phyloP scores from a whole-genome alignment of 2,329 filamentous ascomycete genomes.

The Sarocladiaceae sp. region DNA sequence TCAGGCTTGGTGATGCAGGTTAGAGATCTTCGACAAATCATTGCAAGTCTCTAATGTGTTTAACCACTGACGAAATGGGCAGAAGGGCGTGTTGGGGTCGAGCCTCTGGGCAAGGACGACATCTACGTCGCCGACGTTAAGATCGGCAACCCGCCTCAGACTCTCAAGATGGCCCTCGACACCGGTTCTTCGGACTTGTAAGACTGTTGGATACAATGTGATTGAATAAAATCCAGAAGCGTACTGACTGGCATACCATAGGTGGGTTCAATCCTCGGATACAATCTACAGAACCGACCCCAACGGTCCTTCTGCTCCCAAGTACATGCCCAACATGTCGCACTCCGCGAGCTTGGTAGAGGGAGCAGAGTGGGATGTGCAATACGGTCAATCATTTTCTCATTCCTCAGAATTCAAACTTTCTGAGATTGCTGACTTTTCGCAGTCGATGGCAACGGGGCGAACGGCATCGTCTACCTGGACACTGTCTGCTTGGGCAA shows the following conservation, averaged over 20 bases:
- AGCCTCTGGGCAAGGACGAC: slow-evolving; percentile 33
- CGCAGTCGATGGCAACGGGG: slow-evolving; percentile 37
- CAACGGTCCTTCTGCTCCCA: slow-evolving; percentile 29
- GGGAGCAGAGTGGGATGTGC: slow-evolving; percentile 41
- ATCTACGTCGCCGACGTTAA: slow-evolving; percentile 37
- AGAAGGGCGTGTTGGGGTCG: slow-evolving; percentile 28
- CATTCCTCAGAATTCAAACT: neutral
- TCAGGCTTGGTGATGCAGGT: slow-evolving; percentile 26
- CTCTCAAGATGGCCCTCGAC: slow-evolving; percentile 42
- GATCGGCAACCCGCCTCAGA: slow-evolving; percentile 42
- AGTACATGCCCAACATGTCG: slow-evolving; percentile 40
- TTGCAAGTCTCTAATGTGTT: neutral
- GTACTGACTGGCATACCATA: slow-evolving; percentile 16
- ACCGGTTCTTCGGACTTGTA: slow-evolving; percentile 56
- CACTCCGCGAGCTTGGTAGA: slow-evolving; percentile 33
- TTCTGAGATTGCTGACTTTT: neutral
- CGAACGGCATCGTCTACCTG: slow-evolving; percentile 41
- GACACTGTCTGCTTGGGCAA: slow-evolving; percentile 43
- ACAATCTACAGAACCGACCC: slow-evolving; percentile 30
- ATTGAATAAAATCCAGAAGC: neutral
- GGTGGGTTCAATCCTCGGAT: slow-evolving; percentile 49
- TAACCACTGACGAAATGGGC: neutral
- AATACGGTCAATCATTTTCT: slow-evolving; percentile 36
- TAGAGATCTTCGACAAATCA: slow-evolving; percentile 10
- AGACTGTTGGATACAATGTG: slow-evolving; percentile 41